Base-by-base conservation (phyloP, 202 grass and related monocot genomes). In the Dendrocalamus latiflorus region DNA sequence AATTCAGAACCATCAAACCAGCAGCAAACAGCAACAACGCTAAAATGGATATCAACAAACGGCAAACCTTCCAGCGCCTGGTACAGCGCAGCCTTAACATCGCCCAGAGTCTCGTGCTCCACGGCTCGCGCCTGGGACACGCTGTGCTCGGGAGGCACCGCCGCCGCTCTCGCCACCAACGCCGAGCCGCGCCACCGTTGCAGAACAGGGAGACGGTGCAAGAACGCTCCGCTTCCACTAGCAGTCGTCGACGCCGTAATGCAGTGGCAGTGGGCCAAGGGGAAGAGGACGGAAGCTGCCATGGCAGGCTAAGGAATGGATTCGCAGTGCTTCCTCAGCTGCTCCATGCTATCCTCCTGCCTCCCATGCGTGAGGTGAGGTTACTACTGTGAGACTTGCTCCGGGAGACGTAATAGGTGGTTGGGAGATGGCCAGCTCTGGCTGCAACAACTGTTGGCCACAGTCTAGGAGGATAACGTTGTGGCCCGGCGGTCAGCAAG, bases 41-140 rank as follows among this genome's bases (percentile, higher is more conserved):
- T n/a, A 1, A 43, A 71, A 18, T 4, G 21, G 44, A 10, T 43
- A 43, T 1, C 42, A 14, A 62, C 11, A 65, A 0, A 26, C n/a
- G 2, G 24, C 20, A 3, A 13, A 76, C 62, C 92, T 38, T 90
- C 72, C 4, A 98, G 59, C 36, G 90, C 84, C 8, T 66, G 58
- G 56, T 80, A 87, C 58, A 98, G 82, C 48, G 86, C 88, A 9
- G 26, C 70, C 79, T 93, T 97, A 9, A 81, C 66, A 14, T 91
- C 92, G 76, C 51, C 77, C 4, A 47, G 51, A 54, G 51, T 77
- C 82, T 65, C 69, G 25, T 82, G 37, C 3, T 45, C 76, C 22
- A 57, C 71, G 44, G 51, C 17, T 1, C 25, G 42, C 8, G 83
- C 68, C 26, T 18, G 72, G n/a, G 59, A 21, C 56, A 68, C 3